Evolutionary conservation across 2,329 filamentous ascomycete genomes (phyloP), one percentile per base, ranked within the genome.

Genomic region (Colletotrichum sp.): DNA sequence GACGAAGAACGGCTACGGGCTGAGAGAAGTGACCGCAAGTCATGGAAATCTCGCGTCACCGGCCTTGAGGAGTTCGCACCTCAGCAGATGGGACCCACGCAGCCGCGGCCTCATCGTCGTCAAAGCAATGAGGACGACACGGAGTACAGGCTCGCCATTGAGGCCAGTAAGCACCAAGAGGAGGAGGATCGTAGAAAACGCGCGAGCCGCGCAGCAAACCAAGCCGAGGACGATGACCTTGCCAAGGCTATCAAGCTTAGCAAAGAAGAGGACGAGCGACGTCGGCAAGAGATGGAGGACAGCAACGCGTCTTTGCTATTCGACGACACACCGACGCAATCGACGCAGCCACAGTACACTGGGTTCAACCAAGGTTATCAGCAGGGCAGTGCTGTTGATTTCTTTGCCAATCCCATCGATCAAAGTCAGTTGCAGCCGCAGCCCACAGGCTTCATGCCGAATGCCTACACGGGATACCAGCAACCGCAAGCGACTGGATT

Each of bases 331-430:
- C 90, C 93, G 8, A 85, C 89, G 5, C 78, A 78, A 62, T 55
- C 71, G 12, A 39, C 77, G 34, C 94, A 95, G 80, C 91, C 94
- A 44, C 95, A 96, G 85, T 92, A 92, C 55, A 99, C 96, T 16
- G 96, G 96, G 44, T 96, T 95, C 88, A 99, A 98, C 85, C 96
- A 98, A 86, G 96, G 96, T 63, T 99, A 99, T 82, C 96, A 99
- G 87, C 97, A 99, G 86, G 96, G 98, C 83, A 94, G 94, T 73
- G 95, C 95, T 15, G 97, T 99, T 21, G 97, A 99, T 86, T 99
- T 98, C 92, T 97, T 98, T 81, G 97, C 96, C 75, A 99, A 99
- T 84, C 95, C 96, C 15, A 94, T 99, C 81, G 95, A 96, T 75
- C 93, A 92, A 81, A 92, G 87, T 80, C 93, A 95, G 83, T 90